Percentiles rank a stretch among this genome's conserved stretches.
Evolutionary conservation across 768 basidiomycete genomes (phyloP).

Genomic region (Gloeophyllum trabeum): DNA sequence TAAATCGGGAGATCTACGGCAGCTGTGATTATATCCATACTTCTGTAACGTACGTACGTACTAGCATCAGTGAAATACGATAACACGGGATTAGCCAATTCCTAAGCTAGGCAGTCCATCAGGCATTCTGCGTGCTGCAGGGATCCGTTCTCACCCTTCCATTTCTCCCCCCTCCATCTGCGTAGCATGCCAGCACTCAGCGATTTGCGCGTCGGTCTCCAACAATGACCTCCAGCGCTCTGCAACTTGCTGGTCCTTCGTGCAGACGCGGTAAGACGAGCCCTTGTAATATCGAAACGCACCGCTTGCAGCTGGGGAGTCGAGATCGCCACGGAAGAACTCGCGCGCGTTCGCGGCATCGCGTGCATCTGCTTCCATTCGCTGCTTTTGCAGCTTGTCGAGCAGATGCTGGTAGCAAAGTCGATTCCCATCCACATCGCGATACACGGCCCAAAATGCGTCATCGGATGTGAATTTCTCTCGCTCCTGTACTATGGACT

Average conservation of each 20-base stretch:
- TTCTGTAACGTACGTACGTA: too few species aligned
- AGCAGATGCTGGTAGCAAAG: not conserved
- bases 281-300: not conserved
- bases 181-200: too few species aligned
- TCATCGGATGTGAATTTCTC: not conserved
- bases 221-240: not conserved
- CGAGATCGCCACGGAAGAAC: not conserved
- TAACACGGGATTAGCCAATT: too few species aligned
- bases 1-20: too few species aligned
- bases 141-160: too few species aligned
- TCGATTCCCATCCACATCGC: not conserved
- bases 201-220: not conserved
- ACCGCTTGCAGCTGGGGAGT: not conserved
- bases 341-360: not conserved
- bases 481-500: not conserved
- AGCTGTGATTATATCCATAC: too few species aligned
- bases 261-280: not conserved
- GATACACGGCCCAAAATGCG: not conserved
- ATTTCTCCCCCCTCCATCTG: too few species aligned
- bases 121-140: too few species aligned
- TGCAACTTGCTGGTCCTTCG: not conserved
- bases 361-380: not conserved
- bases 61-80: too few species aligned
- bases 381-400: not conserved
- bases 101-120: too few species aligned